Evolutionary conservation across 352 stramenopile genomes (phyloP), one percentile per base, ranked within the genome.

Genomic region (Pythium scleroteichum): DNA sequence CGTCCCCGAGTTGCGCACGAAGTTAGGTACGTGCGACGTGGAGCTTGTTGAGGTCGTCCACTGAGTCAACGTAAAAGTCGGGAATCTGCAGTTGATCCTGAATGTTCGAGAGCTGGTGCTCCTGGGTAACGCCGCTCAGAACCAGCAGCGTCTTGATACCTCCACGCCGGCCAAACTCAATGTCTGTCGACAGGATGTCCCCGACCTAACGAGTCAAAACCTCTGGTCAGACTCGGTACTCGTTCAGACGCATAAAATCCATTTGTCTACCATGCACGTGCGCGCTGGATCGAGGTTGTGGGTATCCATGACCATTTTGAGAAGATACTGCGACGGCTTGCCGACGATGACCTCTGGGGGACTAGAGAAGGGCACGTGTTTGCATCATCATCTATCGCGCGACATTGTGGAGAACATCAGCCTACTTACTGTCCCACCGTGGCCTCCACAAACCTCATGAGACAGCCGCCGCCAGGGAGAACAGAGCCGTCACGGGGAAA

Each of bases 281-380:
- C 82, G 82, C 27, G 75, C 68, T 4, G 81, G 68, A 39, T 91
- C 62, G 14, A 95, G 53, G 40, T 77, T 79, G 74, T 90, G 89
- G 22, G 78, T 85, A n/a, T 69, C 24, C 29, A 95, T 53, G 51
- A 95, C 87, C 23, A 81, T 95, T 65, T 89, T 75, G 44, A 95
- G 72, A 46, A 95, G 47, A 40, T 91, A 83, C 64, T 95, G 83
- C 27, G 84, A 93, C 45, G 85, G 85, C 69, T 95, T 95, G 53
- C 85, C 85, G 35, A 90, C 78, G 29, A 92, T 67, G 3, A 81
- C 85, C 41, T 92, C 82, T 19, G 85, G 85, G 1, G 76, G 65
- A 42, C 81, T 93, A 35, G 29, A 55, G 8, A 46, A n/a, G n/a
- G n/a, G n/a, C n/a, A n/a, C n/a, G n/a, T n/a, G n/a, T n/a, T n/a